phyloP scores from a whole-genome alignment of 2,329 filamentous ascomycete species.

The Chaetothyriales sp. region DNA sequence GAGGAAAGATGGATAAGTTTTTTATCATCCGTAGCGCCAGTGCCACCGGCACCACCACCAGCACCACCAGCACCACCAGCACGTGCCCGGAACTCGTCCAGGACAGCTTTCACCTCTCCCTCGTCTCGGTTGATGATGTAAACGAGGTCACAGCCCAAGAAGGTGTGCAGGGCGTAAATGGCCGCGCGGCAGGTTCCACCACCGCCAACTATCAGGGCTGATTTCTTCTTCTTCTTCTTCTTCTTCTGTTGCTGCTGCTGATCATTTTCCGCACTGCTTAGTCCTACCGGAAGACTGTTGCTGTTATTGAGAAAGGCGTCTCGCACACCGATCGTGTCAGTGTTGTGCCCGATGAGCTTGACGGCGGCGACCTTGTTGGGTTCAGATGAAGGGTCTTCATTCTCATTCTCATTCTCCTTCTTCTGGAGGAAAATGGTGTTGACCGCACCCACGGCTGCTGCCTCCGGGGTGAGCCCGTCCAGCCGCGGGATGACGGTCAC shows the following conservation, averaged over 20 bases:
- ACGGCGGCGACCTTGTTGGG: slow-evolving; percentile 17
- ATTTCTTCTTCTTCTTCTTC: slow-evolving; percentile 21
- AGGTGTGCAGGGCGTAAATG: slow-evolving; percentile 58
- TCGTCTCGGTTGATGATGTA: slow-evolving; percentile 65
- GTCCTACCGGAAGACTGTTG: slow-evolving; percentile 32
- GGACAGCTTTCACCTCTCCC: slow-evolving; percentile 50
- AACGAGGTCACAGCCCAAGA: slow-evolving; percentile 51
- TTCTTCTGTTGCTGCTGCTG: too few species aligned
- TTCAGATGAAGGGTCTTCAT: too few species aligned
- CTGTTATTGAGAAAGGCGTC: slow-evolving; percentile 55
- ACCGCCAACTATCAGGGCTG: slow-evolving; percentile 60
- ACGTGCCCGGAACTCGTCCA: slow-evolving; percentile 45
- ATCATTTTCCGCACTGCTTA: slow-evolving; percentile 30
- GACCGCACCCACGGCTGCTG: slow-evolving; percentile 57
- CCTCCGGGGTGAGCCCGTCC: slow-evolving; percentile 59
- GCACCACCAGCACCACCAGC: too few species aligned
- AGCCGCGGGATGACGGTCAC: slow-evolving; percentile 58
- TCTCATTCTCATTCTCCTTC: slow-evolving; percentile 1
- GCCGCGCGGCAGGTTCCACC: slow-evolving; percentile 66
- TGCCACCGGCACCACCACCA: too few species aligned
- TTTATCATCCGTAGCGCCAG: slow-evolving; percentile 29
- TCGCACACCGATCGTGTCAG: slow-evolving; percentile 62
- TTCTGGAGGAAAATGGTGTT: slow-evolving; percentile 59
- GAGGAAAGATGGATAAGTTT: slow-evolving; percentile 47
- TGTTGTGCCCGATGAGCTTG: slow-evolving; percentile 36